Base-by-base conservation (phyloP, 148 eudicot species). In the Salicornia ramosissima region DNA sequence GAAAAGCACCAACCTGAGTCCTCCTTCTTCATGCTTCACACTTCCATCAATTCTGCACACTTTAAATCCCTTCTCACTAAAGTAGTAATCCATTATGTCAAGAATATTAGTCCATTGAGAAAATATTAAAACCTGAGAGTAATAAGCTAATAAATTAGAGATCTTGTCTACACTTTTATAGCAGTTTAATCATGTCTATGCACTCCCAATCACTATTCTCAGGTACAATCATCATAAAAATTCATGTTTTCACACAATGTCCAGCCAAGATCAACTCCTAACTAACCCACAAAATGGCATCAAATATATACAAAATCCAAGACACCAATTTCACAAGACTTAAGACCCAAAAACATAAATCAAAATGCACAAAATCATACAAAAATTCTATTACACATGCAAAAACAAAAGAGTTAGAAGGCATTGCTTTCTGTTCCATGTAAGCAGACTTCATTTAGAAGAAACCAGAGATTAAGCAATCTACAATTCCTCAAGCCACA, bases 11-110 rank as follows among this genome's bases (percentile, higher is more conserved):
- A 71, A 88, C 96, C 94, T 95, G 99, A 71, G 81, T 79, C 82
- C 33, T 85, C 81, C 99, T 84, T 91, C 99, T 22, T 79, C 90
- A 76, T 89, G 85, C 80, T 82, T 95, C 79, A 95, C 97, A 64
- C 16, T 22, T 33, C 99, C 99, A 79, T 95, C 99, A 76, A 95
- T 95, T 80, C 99, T 85, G 82, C 99, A 95, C 61, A 95, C 96
- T 40, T 80, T 67, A 64, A 81, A 77, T 28, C 96, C 97, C 68
- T 73, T 95, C 79, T 91, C 96, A 70, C 84, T 86, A 29, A 91
- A 88, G 74, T 95, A 95, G 76, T 89, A 95, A 59, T 91, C 87
- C 86, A 95, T 86, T 69, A 95, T 82, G 80, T 95, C 97, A 73
- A 95, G 77, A 51, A 95, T 80, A 78, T 80, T 91, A 24, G 97